Conservation (phyloP, 108 stramenopile species). For the Tribonema minus region DNA sequence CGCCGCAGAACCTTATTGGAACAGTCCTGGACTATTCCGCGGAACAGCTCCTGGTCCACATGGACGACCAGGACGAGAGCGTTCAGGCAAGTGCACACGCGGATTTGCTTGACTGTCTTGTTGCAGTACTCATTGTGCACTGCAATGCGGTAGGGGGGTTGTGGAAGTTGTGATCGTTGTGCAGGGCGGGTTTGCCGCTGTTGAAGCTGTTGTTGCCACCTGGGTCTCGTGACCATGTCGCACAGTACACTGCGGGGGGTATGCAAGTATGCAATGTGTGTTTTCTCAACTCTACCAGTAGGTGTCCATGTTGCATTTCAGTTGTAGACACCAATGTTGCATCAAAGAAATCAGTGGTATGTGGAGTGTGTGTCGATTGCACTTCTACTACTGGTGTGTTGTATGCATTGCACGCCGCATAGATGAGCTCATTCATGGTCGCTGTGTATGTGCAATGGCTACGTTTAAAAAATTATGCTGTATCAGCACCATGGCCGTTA, state of each 20-base stretch:
- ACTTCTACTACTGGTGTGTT: no score
- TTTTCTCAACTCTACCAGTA: no score
- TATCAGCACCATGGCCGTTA: no score
- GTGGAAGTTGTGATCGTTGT: not conserved
- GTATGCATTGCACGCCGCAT: no score
- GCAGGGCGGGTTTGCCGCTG: not conserved
- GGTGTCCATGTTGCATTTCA: no score
- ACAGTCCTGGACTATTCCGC: constrained; percentile 35
- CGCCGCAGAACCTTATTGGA: constrained; percentile 43
- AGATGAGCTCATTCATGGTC: no score
- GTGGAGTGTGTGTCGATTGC: no score
- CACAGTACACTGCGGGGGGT: not conserved
- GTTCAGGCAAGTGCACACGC: constrained; percentile 36
- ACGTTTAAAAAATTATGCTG: no score
- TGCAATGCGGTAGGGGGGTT: not conserved
- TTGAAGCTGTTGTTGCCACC: not conserved
- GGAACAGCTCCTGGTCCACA: constrained; percentile 51
- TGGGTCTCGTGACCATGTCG: not conserved
- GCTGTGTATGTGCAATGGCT: no score
- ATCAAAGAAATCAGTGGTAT: no score
- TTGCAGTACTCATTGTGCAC: not conserved
- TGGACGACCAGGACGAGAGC: constrained; percentile 43
- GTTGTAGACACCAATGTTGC: no score
- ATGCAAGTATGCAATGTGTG: not conserved
- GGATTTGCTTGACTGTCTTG: constrained; percentile 14